Conservation (phyloP, 129 eudicot genomes). For the Centella asiatica region DNA sequence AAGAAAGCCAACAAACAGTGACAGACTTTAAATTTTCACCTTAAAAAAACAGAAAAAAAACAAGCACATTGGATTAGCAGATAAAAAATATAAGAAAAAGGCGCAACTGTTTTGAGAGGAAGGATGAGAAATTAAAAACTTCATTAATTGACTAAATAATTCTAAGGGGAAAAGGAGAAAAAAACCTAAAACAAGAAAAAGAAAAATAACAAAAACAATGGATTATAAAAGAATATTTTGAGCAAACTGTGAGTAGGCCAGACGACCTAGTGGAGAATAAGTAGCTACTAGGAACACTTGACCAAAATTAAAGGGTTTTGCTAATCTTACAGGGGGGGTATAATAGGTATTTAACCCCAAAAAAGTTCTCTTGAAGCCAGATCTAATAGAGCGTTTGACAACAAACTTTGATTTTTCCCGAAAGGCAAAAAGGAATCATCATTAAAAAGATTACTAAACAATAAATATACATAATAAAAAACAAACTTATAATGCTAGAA, state of each 20-base stretch:
- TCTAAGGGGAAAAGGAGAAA: not conserved
- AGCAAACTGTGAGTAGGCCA: not conserved
- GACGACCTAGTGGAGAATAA: constrained; percentile 2
- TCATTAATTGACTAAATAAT: not conserved
- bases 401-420: constrained; percentile 2
- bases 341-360: constrained; percentile 3
- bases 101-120: not conserved
- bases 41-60: constrained; percentile 10
- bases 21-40: constrained; percentile 9
- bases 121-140: not conserved
- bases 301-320: not conserved
- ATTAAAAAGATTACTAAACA: constrained; percentile 1
- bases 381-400: not conserved
- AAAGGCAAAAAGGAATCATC: constrained; percentile 11
- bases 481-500: not conserved
- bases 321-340: not conserved
- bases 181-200: not conserved
- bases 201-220: not conserved
- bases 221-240: not conserved
- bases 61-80: not conserved
- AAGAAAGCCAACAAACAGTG: constrained; percentile 3
- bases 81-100: not conserved
- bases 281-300: not conserved
- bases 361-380: not conserved
- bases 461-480: not conserved